Conservation (phyloP, 257 asterid species). For the Phtheirospermum japonicum region DNA sequence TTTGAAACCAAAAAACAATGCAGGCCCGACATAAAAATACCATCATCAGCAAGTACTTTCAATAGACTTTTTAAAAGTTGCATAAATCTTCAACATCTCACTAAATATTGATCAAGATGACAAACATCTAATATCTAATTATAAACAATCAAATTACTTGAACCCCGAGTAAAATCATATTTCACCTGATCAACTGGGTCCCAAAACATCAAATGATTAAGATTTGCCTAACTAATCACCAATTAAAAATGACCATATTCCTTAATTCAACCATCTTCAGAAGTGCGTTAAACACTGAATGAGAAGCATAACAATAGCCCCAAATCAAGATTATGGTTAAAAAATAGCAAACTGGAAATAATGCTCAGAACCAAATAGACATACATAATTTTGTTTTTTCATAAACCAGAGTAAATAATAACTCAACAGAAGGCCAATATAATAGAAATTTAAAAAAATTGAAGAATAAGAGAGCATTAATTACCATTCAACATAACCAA, state of each 20-base stretch:
- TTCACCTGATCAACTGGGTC: conserved; percentile 24
- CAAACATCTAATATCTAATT: background rate
- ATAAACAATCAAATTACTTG: too few relatives aligned
- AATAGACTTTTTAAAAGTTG: conserved; percentile 5
- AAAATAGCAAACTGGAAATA: too few relatives aligned
- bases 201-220: conserved; percentile 12
- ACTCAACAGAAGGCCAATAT: too few relatives aligned
- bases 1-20: background rate
- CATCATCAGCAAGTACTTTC: conserved; percentile 18
- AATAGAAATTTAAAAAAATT: too few relatives aligned
- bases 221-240: conserved; percentile 18
- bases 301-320: too few relatives aligned
- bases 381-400: too few relatives aligned
- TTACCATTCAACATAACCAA: too few relatives aligned
- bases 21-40: background rate
- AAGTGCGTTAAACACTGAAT: too few relatives aligned
- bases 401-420: too few relatives aligned
- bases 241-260: conserved; percentile 8
- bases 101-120: conserved; percentile 28
- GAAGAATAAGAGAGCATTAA: too few relatives aligned
- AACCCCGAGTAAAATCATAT: background rate
- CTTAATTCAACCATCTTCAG: conserved; percentile 15
- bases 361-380: too few relatives aligned
- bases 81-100: conserved; percentile 18
- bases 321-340: conserved; percentile 23